phyloP scores from a whole-genome alignment of 768 basidiomycete genomes.

The Suillus variegatus region DNA sequence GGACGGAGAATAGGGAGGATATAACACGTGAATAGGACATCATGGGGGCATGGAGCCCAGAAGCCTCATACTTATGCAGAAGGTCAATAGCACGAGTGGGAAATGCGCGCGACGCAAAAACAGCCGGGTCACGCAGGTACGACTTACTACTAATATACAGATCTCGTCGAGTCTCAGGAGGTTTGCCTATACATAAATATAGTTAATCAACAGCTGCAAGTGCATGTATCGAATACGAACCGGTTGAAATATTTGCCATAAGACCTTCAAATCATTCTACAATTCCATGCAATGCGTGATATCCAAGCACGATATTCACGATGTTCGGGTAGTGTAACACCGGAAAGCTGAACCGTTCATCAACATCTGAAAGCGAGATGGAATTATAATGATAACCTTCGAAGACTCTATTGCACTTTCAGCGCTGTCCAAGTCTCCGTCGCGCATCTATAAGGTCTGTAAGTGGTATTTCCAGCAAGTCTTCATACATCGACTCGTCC shows the following conservation, averaged over 20 bases:
- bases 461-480: conserved; percentile 34
- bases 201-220: conserved; percentile 12
- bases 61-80: conserved; percentile 72
- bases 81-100: conserved; percentile 64
- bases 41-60: conserved; percentile 65
- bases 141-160: conserved; percentile 75
- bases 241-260: no score
- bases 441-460: conserved; percentile 41
- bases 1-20: conserved; percentile 51
- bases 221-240: conserved; percentile 15
- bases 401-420: conserved; percentile 55
- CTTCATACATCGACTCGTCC: conserved; percentile 43
- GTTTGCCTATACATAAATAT: conserved; percentile 26
- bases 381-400: conserved; percentile 35
- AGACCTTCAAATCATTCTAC: conserved; percentile 46
- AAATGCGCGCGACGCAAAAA: conserved; percentile 36
- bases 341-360: conserved; percentile 41
- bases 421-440: conserved; percentile 49
- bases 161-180: conserved; percentile 61
- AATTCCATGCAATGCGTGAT: conserved; percentile 51
- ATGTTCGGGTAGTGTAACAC: conserved; percentile 43
- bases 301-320: conserved; percentile 48
- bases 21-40: conserved; percentile 77
- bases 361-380: not conserved
- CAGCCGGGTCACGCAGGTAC: conserved; percentile 40